phyloP scores from a whole-genome alignment of 2,329 filamentous ascomycete genomes.

The Penicillium crustosum region DNA sequence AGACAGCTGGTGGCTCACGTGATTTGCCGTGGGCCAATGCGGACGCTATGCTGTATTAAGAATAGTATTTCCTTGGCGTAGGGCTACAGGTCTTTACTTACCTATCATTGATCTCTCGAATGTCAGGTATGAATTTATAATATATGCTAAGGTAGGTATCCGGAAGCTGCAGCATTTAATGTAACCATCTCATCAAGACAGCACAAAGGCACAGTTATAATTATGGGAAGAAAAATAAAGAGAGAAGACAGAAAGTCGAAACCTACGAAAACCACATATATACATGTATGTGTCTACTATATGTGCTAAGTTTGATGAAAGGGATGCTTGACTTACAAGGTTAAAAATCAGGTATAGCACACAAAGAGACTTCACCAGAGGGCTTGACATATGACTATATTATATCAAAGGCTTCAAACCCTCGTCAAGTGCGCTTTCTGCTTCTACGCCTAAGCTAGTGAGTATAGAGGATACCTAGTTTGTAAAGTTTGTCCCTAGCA shows the following conservation, averaged over 20 bases:
- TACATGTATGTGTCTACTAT: neutral
- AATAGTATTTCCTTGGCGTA: neutral
- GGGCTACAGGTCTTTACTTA: neutral
- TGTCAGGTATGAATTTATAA: no score
- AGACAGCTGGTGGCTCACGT: constrained; percentile 13
- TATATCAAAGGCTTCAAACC: neutral
- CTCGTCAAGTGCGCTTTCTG: neutral
- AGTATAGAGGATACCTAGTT: no score
- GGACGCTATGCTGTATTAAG: neutral
- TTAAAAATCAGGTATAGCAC: neutral
- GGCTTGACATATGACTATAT: neutral
- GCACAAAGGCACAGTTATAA: neutral
- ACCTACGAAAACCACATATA: neutral
- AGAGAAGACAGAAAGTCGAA: neutral
- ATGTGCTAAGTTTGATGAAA: neutral
- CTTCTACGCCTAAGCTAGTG: no score
- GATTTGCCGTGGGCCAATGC: neutral
- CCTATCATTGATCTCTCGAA: neutral
- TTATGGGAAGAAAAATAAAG: no score
- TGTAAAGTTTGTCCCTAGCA: neutral
- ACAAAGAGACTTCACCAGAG: no score
- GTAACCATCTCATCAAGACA: fast-evolving
- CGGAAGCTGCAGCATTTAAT: fast-evolving
- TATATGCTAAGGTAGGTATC: fast-evolving
- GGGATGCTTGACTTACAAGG: neutral